Evolutionary conservation across 331 rosid species (phyloP).

Genomic region (Malus hybrid): DNA sequence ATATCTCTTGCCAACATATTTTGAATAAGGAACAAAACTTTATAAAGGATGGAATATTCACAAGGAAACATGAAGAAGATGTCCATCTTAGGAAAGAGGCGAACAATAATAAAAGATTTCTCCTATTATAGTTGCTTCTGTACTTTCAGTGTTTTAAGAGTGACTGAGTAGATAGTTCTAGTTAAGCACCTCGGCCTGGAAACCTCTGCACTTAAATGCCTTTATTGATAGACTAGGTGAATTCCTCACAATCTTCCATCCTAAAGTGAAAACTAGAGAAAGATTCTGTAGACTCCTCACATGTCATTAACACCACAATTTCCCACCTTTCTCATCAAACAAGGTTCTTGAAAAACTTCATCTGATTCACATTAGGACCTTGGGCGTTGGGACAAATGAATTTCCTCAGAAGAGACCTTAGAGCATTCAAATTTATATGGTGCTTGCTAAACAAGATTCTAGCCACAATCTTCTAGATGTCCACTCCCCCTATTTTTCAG

Average conservation of each 20-base stretch:
- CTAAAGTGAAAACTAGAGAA: not conserved
- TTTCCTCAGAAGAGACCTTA: not conserved
- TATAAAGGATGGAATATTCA: not conserved
- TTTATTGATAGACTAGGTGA: constrained; percentile 9
- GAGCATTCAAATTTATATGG: not conserved
- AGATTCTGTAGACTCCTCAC: not conserved
- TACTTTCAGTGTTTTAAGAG: too few relatives aligned
- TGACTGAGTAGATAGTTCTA: not conserved
- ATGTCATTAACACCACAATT: not conserved
- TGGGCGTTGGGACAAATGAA: not conserved
- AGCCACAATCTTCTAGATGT: not conserved
- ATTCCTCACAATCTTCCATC: not conserved
- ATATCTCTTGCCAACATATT: not conserved
- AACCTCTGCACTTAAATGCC: constrained; percentile 8
- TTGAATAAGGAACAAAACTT: not conserved
- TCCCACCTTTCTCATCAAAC: not conserved
- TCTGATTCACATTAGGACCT: not conserved
- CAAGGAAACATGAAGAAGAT: not conserved
- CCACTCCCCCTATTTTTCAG: not conserved
- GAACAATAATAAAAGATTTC: not conserved
- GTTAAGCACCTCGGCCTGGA: not conserved
- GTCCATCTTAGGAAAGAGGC: not conserved
- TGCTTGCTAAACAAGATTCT: not conserved
- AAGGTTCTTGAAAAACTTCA: not conserved
- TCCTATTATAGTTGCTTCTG: too few relatives aligned